Conservation (phyloP, 2,329 filamentous ascomycete species). For the Pestalotiopsis sp. region DNA sequence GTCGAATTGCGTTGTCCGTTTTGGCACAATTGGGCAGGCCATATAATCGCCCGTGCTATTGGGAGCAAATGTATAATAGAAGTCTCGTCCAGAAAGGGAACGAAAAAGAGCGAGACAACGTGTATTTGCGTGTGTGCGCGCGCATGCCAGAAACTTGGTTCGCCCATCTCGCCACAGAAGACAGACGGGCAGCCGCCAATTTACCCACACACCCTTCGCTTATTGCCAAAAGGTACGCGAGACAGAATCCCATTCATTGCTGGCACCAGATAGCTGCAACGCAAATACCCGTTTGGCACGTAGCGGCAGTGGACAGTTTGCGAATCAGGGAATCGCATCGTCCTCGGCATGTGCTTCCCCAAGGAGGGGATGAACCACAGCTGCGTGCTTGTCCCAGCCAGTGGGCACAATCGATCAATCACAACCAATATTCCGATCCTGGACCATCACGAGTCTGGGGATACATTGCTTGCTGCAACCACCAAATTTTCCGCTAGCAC, state of each 20-base stretch:
- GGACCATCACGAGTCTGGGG: neutral
- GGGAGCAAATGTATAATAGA: neutral
- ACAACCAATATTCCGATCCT: neutral
- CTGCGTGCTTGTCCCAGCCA: neutral
- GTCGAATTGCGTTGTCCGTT: neutral
- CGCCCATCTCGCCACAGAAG: constrained; percentile 6
- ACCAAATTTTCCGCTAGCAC: neutral
- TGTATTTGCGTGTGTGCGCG: neutral
- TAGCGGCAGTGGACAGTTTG: neutral
- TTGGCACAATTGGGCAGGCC: neutral
- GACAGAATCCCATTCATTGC: neutral
- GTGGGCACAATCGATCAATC: neutral
- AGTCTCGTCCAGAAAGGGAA: neutral
- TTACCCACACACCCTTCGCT: constrained; percentile 1
- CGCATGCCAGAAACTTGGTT: constrained; percentile 4
- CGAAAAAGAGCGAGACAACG: neutral
- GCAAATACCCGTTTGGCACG: constrained; percentile 3
- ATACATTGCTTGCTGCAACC: neutral
- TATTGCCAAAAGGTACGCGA: constrained; percentile 6
- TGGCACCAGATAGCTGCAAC: neutral
- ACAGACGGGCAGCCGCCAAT: neutral
- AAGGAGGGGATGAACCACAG: neutral
- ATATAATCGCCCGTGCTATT: neutral
- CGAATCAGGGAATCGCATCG: neutral
- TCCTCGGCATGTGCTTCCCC: neutral